A percentile compares a stretch with the other conserved stretches of the same genome.
These are phyloP conservation scores for Boletus tomentosulus DNA, from an alignment of 768 basidiomycete genomes.

Conservation along the genomic window DNA sequence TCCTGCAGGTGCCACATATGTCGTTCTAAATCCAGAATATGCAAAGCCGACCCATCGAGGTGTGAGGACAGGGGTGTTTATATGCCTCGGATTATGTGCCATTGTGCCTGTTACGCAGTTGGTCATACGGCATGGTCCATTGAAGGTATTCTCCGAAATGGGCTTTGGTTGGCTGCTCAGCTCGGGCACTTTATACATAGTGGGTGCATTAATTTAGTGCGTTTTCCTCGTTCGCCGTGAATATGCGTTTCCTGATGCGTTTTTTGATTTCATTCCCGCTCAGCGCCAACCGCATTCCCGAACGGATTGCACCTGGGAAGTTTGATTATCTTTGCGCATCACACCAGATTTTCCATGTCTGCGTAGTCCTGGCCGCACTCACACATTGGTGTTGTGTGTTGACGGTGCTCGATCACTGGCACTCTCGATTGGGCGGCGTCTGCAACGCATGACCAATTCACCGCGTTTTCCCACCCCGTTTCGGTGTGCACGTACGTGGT, in stretches of 20 bases:
- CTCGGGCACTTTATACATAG: slow-evolving; percentile 73
- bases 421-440: slow-evolving; percentile 29
- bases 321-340: slow-evolving; percentile 80
- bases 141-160: slow-evolving; percentile 53
- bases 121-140: slow-evolving; percentile 52
- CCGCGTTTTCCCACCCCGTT: slow-evolving; percentile 22
- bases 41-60: slow-evolving; percentile 69
- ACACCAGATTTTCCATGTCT: slow-evolving; percentile 88
- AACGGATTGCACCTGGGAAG: slow-evolving; percentile 65
- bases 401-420: slow-evolving; percentile 56
- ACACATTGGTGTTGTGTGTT: slow-evolving; percentile 60
- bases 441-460: slow-evolving; percentile 23
- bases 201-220: slow-evolving; percentile 79
- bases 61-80: slow-evolving; percentile 74
- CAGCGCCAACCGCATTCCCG: slow-evolving; percentile 83
- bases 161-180: slow-evolving; percentile 67
- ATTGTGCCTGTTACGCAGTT: slow-evolving; percentile 68
- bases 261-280: slow-evolving; percentile 33
- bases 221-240: slow-evolving; percentile 36
- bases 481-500: slow-evolving; percentile 7
- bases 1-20: slow-evolving; percentile 56
- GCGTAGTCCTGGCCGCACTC: slow-evolving; percentile 69
- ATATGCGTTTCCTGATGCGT: slow-evolving; percentile 21
- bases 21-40: slow-evolving; percentile 78
- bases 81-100: slow-evolving; percentile 69